Conservation (phyloP, 805 yeast species). For the Teunomyces panamensis region DNA sequence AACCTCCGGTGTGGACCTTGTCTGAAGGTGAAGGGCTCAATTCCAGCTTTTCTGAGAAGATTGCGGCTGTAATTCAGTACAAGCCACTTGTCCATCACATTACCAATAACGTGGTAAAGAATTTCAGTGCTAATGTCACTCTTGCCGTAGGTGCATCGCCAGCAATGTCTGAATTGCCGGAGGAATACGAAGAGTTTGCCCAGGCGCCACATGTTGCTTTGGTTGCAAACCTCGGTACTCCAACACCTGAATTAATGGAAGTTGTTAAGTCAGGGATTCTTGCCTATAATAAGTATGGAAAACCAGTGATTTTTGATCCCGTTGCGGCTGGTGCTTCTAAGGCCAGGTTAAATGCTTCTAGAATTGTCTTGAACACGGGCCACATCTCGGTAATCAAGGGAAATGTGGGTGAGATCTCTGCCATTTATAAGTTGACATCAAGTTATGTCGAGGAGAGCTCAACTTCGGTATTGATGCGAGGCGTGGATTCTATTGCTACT, state of each 20-base stretch:
- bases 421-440: constrained; percentile 43
- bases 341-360: constrained; percentile 50
- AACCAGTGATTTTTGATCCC: constrained; percentile 80
- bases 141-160: constrained; percentile 86
- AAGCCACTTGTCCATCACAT: constrained; percentile 81
- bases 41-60: constrained; percentile 2
- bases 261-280: constrained; percentile 50
- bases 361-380: constrained; percentile 52
- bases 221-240: constrained; percentile 76
- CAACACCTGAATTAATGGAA: constrained; percentile 41
- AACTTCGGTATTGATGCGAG: constrained; percentile 48
- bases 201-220: constrained; percentile 50
- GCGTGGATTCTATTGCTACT: constrained; percentile 57
- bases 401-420: constrained; percentile 77
- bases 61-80: constrained; percentile 15
- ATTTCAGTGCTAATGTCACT: constrained; percentile 82
- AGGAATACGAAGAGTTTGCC: constrained; percentile 69
- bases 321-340: constrained; percentile 88
- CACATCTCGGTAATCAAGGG: constrained; percentile 74
- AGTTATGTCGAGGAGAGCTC: constrained; percentile 7
- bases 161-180: constrained; percentile 73
- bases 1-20: constrained; percentile 15
- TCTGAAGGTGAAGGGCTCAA: neutral
- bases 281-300: constrained; percentile 53
- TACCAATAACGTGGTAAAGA: constrained; percentile 85